Evolutionary conservation across 2,329 filamentous ascomycete genomes (phyloP), one percentile per base, ranked within the genome.

Genomic region (Verticillium zaregamsianum): DNA sequence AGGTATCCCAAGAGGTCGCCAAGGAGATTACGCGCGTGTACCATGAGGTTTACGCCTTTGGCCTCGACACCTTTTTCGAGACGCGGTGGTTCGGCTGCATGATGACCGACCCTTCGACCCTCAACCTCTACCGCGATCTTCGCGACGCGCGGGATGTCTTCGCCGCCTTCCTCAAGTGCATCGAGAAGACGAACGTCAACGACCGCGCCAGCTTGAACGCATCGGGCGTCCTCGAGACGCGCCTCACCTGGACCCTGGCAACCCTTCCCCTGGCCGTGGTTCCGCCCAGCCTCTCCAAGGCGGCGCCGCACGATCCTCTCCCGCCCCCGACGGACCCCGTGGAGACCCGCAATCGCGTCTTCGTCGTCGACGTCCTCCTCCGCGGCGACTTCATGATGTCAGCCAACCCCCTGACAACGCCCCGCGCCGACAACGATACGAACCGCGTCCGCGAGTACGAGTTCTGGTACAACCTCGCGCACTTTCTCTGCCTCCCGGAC

Each of bases 401-500:
- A 5, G 70, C 68, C 32, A 92, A 88, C 67, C 85, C 82, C 8
- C 78, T 89, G 57, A 79, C 78, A 5, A 74, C 76, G 28, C 83
- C 76, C 74, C 77, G 82, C 23, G 75, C 77, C 64, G 78, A 79
- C 64, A 76, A 79, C 31, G 83, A 86, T 65, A 80, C 82, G 63
- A 79, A 86, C 61, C 80, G 82, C 61, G 78, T 80, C 37, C 81
- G 88, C 35, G 88, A 93, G 66, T 80, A 91, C 59, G 86, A 91
- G 63, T 97, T 97, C 75, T 97, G 93, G 93, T 86, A 89, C 70
- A 83, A 85, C 31, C 80, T 97, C 17, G 92, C 87, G 58, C 85
- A 90, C 64, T 92, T 91, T 70, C 81, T 91, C 32, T 58, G 62
- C 20, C 45, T 49, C 7, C 45, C 45, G 5, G 45, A 49, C 45